These are phyloP conservation scores for Anethum foeniculum DNA, from an alignment of 140 eudicot genomes.

Conservation along the genomic window DNA sequence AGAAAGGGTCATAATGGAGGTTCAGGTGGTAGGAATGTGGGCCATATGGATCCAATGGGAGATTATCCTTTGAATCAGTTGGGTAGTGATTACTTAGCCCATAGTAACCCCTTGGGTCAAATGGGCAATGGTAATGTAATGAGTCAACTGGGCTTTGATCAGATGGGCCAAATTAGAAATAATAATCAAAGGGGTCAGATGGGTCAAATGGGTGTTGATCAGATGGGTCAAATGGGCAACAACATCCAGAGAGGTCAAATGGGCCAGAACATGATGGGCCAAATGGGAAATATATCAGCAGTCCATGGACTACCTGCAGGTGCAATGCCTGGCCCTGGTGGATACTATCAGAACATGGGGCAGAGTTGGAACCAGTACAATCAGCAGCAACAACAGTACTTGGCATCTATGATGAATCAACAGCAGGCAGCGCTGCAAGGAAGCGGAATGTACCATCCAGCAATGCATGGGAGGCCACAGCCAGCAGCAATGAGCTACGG, in stretches of 20 bases:
- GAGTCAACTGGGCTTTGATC: background rate
- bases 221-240: background rate
- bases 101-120: background rate
- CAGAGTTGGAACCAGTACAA: constrained; percentile 41
- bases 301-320: constrained; percentile 37
- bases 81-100: background rate
- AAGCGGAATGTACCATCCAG: constrained; percentile 40
- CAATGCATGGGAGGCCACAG: constrained; percentile 50
- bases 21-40: constrained; percentile 24
- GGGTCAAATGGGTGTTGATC: background rate
- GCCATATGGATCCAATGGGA: background rate
- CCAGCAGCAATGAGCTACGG: constrained; percentile 17
- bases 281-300: constrained; percentile 35
- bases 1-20: constrained; percentile 25
- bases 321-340: constrained; percentile 33
- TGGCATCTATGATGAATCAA: constrained; percentile 85
- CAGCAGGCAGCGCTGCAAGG: constrained; percentile 24
- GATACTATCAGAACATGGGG: constrained; percentile 47
- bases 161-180: background rate
- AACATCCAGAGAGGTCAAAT: constrained; percentile 17
- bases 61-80: background rate
- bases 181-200: background rate
- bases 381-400: constrained; percentile 49
- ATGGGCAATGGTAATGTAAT: background rate
- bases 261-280: constrained; percentile 44